A percentile compares a stretch with the other conserved stretches of the same genome.
Evolutionary conservation across 768 basidiomycete genomes (phyloP).

Genomic region (Boletellus ananas): DNA sequence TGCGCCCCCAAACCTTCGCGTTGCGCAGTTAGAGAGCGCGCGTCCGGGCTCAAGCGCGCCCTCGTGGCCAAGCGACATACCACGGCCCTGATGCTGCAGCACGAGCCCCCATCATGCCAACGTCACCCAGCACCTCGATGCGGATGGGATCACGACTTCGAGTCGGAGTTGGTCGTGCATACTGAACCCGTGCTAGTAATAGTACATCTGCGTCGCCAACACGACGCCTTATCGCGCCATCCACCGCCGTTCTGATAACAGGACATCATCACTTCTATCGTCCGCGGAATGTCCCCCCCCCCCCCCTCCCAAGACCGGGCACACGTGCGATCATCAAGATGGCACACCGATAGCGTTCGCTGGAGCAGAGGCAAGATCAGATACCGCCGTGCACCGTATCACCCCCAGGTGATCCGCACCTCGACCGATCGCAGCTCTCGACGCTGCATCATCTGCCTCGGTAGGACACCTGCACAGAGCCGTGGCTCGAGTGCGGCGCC

Average conservation of each 20-base stretch:
- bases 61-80: too few species aligned
- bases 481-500: constrained; percentile 7
- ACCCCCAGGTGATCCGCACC: constrained; percentile 27
- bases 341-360: constrained; percentile 21
- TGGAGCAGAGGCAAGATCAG: constrained; percentile 25
- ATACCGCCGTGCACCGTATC: constrained; percentile 15
- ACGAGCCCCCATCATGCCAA: too few species aligned
- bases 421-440: constrained; percentile 12
- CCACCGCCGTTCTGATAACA: not conserved
- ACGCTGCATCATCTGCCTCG: constrained; percentile 18
- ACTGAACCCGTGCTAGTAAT: too few species aligned
- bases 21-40: too few species aligned
- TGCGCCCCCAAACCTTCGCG: too few species aligned
- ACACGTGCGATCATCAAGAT: constrained; percentile 25
- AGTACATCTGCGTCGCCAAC: not conserved
- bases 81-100: too few species aligned
- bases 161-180: not conserved
- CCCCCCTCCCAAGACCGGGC: constrained; percentile 5
- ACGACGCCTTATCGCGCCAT: constrained; percentile 3
- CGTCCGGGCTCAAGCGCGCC: too few species aligned
- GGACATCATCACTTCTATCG: not conserved
- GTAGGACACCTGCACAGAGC: not conserved
- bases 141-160: not conserved
- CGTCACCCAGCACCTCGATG: too few species aligned
- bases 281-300: not conserved